Percentiles rank a stretch among this genome's conserved stretches.
Evolutionary conservation across 805 yeast genomes (phyloP).

Genomic region (Candida sanyiensis): DNA sequence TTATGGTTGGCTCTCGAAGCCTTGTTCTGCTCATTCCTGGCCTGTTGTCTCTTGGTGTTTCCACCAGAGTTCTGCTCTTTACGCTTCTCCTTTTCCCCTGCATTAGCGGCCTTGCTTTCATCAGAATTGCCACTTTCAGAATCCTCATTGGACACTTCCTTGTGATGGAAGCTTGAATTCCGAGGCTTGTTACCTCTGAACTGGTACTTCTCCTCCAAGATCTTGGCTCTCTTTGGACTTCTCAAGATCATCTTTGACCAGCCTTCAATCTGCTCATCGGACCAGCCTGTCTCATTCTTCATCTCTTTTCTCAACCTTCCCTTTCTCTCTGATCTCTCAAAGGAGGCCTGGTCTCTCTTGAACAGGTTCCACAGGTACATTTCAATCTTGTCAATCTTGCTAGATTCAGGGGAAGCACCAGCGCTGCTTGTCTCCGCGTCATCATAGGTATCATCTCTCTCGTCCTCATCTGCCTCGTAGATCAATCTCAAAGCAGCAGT

Average conservation of each 20-base stretch:
- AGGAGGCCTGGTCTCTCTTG: conserved; percentile 43
- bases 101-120: conserved; percentile 1
- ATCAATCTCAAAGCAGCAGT: conserved; percentile 55
- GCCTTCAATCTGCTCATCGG: conserved; percentile 90
- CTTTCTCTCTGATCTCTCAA: conserved; percentile 47
- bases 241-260: conserved; percentile 77
- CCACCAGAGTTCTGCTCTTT: neutral
- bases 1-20: conserved; percentile 57
- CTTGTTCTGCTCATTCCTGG: conserved; percentile 50
- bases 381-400: conserved; percentile 40
- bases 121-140: neutral
- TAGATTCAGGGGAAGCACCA: conserved; percentile 13
- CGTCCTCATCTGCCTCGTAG: conserved; percentile 78
- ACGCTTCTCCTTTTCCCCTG: conserved; percentile 1
- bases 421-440: conserved; percentile 37
- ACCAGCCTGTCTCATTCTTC: conserved; percentile 55
- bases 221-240: conserved; percentile 54
- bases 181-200: conserved; percentile 37
- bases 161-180: conserved; percentile 17
- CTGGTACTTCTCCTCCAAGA: conserved; percentile 58
- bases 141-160: conserved; percentile 13
- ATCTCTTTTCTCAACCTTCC: conserved; percentile 45
- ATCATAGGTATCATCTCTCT: conserved; percentile 73
- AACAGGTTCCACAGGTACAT: conserved; percentile 49
- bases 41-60: conserved; percentile 30